These are phyloP conservation scores for Adansonia digitata DNA, from an alignment of 345 rosid species.

Conservation along the genomic window DNA sequence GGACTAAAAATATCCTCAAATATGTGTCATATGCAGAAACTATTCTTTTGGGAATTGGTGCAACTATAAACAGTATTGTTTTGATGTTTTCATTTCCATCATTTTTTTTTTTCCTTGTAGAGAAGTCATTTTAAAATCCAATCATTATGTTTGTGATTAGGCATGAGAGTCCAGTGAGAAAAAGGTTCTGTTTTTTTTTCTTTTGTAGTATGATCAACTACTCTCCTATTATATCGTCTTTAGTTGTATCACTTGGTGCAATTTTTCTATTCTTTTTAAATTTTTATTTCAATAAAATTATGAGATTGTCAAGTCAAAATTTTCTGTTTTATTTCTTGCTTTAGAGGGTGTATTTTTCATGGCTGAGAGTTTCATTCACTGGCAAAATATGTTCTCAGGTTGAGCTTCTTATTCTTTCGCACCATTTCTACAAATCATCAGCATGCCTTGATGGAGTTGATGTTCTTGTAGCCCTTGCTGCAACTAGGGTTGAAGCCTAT, in stretches of 20 bases:
- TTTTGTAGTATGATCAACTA: background rate
- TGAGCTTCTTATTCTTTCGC: slow-evolving; percentile 93
- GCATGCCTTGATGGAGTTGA: slow-evolving; percentile 99
- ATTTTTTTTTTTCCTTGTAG: background rate
- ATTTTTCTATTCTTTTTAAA: background rate
- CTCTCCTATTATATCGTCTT: background rate
- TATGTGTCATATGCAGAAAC: background rate
- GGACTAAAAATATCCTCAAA: too few species aligned
- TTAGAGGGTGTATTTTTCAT: background rate
- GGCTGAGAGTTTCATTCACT: background rate
- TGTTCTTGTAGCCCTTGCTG: slow-evolving; percentile 96
- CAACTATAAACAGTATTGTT: background rate
- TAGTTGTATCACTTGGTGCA: background rate
- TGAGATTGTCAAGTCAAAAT: background rate
- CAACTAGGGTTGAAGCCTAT: slow-evolving; percentile 92
- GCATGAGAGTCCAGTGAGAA: background rate
- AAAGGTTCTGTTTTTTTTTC: background rate
- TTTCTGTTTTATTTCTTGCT: background rate
- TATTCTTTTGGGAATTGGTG: background rate
- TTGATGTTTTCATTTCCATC: background rate
- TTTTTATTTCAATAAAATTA: background rate
- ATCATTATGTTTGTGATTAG: background rate
- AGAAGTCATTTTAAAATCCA: background rate
- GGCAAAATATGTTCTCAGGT: slow-evolving; percentile 48
- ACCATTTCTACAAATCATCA: slow-evolving; percentile 96